These are phyloP conservation scores for Combretum micranthum DNA, from an alignment of 345 rosid genomes.

Conservation along the genomic window DNA sequence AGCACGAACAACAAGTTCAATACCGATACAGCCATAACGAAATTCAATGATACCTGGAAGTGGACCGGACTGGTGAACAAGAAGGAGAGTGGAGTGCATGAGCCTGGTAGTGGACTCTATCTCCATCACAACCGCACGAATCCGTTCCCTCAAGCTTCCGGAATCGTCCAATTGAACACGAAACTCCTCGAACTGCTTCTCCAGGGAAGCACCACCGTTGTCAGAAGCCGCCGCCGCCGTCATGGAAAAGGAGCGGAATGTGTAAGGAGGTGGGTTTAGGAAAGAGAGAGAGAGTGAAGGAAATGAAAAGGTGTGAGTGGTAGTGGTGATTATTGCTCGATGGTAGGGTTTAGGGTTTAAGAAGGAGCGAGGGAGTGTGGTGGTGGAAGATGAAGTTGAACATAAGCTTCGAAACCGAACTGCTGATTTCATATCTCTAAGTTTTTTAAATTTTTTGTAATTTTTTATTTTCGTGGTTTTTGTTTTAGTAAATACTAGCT, in stretches of 20 bases:
- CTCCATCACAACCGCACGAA: constrained; percentile 60
- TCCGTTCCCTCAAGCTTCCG: constrained; percentile 62
- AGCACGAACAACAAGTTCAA: too few species aligned
- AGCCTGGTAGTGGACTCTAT: constrained; percentile 70
- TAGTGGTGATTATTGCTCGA: constrained; percentile 13
- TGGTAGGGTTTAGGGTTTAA: constrained; percentile 40
- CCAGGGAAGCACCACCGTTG: constrained; percentile 31
- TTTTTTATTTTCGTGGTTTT: not conserved
- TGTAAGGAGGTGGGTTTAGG: constrained; percentile 1
- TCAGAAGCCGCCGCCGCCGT: constrained; percentile 33
- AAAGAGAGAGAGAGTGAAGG: constrained; percentile 10
- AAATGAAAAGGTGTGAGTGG: constrained; percentile 13
- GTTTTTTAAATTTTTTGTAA: not conserved
- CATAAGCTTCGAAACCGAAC: constrained; percentile 48
- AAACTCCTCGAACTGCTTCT: constrained; percentile 74
- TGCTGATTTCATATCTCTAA: constrained; percentile 29
- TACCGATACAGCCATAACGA: not conserved
- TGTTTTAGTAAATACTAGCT: not conserved
- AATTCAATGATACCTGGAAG: constrained; percentile 44
- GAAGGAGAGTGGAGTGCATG: constrained; percentile 70
- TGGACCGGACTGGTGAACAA: constrained; percentile 82
- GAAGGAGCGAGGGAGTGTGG: constrained; percentile 24
- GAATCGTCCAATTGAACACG: constrained; percentile 70
- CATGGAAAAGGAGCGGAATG: constrained; percentile 39
- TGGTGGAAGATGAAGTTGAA: constrained; percentile 8